Base-by-base conservation (phyloP, 2,329 filamentous ascomycete species). In the Pezicula radicicola region DNA sequence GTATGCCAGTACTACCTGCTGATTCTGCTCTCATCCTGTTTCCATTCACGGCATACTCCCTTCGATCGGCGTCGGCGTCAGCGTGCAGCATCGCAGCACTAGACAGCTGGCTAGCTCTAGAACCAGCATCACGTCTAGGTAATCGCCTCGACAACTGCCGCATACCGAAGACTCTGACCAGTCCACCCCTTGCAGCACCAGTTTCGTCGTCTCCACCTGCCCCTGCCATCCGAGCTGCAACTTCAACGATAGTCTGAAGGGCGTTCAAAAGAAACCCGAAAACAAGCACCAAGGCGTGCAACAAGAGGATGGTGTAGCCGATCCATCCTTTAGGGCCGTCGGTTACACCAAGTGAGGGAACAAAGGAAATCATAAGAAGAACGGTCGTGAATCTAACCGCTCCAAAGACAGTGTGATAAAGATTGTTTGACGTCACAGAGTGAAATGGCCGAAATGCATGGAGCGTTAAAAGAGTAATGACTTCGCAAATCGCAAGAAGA, bases 181-280 rank as follows among this genome's bases (percentile, higher is more conserved):
- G 77, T 8, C 91, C 93, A 64, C 94, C 93, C 66, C 90, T 78
- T 47, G 85, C 83, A 57, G 88, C 83, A 37, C 86, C 86, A 48
- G 78, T 75, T 33, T 33, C 30, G 59, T 87, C 83, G 60, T 93
- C 88, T 19, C 86, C 87, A 46, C 91, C 94, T 30, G 89, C 92
- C 36, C 93, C 93, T 25, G 88, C 80, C 63, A 94, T 76, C 49
- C 93, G 83, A 25, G 92, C 91, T 46, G 86, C 76, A 8, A 99
- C 91, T 69, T 99, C 94, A 39, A 97, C 81, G 40, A 96, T 79
- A 0, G 93, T 97, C 67, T 96, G 91, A 6, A 96, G 68, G 1
- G 94, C 88, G 66, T 96, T 96, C 49, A 99, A 75, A 68, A 97
- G 89, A 73, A 97, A 99, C 2, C 91, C 93, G 62, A 97, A 89